phyloP scores from a whole-genome alignment of 2,329 filamentous ascomycete genomes.

The Hymenoscyphus repandus region DNA sequence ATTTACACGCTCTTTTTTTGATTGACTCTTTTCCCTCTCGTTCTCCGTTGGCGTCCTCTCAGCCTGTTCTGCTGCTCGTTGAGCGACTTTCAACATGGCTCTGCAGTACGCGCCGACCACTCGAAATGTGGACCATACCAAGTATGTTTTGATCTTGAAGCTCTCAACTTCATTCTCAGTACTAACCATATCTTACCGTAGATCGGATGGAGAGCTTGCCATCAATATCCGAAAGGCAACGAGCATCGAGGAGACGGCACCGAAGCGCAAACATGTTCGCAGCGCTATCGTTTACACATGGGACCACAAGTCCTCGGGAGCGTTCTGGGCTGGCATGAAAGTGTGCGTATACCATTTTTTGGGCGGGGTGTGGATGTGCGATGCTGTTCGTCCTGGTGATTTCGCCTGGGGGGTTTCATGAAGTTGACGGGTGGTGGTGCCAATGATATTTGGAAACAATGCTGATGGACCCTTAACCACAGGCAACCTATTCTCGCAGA shows the following conservation, averaged over 20 bases:
- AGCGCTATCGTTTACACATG: conserved; percentile 98
- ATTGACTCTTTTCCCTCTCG: not conserved
- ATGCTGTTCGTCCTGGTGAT: not conserved
- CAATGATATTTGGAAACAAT: not conserved
- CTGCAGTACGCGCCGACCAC: conserved; percentile 26
- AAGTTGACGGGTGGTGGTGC: not conserved
- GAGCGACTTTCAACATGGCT: conserved; percentile 25
- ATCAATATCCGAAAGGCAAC: conserved; percentile 69
- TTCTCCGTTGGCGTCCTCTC: not conserved
- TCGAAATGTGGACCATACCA: conserved; percentile 31
- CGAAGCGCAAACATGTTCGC: conserved; percentile 88
- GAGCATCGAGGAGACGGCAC: conserved; percentile 61
- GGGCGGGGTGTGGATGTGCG: not conserved
- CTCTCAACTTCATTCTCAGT: conserved; percentile 7
- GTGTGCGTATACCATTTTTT: conserved; percentile 60
- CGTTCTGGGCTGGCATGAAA: conserved; percentile 98
- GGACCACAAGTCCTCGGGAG: conserved; percentile 93
- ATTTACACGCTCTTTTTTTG: conserved; percentile 1
- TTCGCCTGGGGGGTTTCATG: not conserved
- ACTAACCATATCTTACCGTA: conserved; percentile 28
- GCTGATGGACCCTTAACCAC: conserved; percentile 13
- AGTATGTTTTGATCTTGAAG: conserved; percentile 22
- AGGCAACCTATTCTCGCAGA: conserved; percentile 97
- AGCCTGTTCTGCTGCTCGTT: conserved; percentile 11
- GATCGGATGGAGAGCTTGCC: conserved; percentile 63